Evolutionary conservation across 148 eudicot genomes (phyloP).

Genomic region (Persicaria tinctoria): DNA sequence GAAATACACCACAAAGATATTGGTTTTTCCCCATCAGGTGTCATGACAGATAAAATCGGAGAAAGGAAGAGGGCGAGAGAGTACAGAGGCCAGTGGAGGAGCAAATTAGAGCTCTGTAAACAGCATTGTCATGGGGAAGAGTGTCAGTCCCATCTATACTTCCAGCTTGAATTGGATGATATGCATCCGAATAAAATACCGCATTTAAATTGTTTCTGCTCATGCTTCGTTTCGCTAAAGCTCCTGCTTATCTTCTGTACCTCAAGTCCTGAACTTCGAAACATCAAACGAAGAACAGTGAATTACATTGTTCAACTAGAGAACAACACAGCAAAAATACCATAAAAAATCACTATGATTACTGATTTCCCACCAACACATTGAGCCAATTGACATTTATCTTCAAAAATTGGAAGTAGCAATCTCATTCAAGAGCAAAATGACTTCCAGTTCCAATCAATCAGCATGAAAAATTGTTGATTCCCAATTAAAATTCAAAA

Average conservation of each 20-base stretch:
- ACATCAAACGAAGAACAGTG: not conserved
- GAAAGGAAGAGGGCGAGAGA: not conserved
- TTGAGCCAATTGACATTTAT: too few relatives aligned
- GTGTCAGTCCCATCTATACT: conserved; percentile 95
- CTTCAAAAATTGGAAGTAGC: too few relatives aligned
- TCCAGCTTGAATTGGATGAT: conserved; percentile 94
- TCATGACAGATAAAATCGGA: not conserved
- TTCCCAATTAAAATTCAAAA: too few relatives aligned
- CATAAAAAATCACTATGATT: too few relatives aligned
- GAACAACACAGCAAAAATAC: too few relatives aligned
- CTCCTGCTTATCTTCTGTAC: not conserved
- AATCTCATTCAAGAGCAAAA: too few relatives aligned
- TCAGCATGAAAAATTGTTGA: too few relatives aligned
- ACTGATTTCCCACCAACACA: too few relatives aligned
- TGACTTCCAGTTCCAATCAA: too few relatives aligned
- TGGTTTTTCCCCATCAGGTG: not conserved
- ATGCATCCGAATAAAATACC: conserved; percentile 70
- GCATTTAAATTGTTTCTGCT: conserved; percentile 35
- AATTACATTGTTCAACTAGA: not conserved
- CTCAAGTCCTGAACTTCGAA: not conserved
- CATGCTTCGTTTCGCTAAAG: conserved; percentile 12
- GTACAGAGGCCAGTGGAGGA: conserved; percentile 83
- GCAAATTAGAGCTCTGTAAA: conserved; percentile 80
- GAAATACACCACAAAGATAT: not conserved
- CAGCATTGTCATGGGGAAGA: conserved; percentile 87